Evolutionary conservation across 2,329 filamentous ascomycete species (phyloP).

Genomic region (Exophiala viscosa): DNA sequence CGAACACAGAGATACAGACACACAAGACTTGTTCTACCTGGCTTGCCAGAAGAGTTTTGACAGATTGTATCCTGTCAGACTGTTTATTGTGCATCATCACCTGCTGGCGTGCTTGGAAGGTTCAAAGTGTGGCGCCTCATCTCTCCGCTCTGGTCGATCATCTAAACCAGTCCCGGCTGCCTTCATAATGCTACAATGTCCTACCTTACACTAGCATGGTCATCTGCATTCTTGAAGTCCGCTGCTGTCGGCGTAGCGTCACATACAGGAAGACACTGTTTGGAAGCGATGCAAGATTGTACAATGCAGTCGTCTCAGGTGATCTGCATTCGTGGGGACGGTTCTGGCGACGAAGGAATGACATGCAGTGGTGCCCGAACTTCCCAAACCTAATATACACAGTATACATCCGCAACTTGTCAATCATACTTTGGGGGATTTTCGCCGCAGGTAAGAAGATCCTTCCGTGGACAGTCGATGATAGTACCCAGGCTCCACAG

Average conservation of each 20-base stretch:
- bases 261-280: background rate
- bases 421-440: too few species aligned
- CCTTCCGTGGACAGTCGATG: too few species aligned
- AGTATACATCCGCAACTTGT: background rate
- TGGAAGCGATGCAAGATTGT: too few species aligned
- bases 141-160: background rate
- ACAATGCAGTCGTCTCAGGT: too few species aligned
- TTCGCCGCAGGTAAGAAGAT: too few species aligned
- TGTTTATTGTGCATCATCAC: background rate
- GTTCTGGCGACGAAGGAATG: background rate
- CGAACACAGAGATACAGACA: too few species aligned
- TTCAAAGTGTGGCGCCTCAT: background rate
- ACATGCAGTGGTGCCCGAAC: constrained; percentile 1
- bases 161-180: background rate
- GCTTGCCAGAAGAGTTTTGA: too few species aligned
- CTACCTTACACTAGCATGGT: background rate
- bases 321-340: background rate
- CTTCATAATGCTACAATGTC: background rate
- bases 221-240: background rate
- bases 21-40: too few species aligned
- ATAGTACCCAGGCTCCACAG: too few species aligned
- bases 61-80: too few species aligned
- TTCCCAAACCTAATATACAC: background rate
- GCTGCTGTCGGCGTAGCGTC: background rate
- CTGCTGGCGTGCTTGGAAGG: background rate